phyloP scores from a whole-genome alignment of 768 basidiomycete genomes.

The Psilocybe cubensis region DNA sequence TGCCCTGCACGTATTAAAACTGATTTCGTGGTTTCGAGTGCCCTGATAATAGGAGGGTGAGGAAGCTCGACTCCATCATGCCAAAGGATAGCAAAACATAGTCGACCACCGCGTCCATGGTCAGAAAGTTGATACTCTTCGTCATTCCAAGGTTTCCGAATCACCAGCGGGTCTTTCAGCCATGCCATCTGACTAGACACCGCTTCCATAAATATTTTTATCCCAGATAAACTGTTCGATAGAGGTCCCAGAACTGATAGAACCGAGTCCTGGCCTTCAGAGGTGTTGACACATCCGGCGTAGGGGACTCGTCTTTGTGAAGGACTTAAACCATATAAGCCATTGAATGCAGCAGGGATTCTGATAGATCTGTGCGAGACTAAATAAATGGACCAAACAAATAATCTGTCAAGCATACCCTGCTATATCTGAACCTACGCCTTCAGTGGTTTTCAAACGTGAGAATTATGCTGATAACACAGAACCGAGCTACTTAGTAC shows the following conservation, averaged over 20 bases:
- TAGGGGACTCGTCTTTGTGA: conserved; percentile 75
- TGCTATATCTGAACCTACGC: conserved; percentile 83
- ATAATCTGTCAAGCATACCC: conserved; percentile 46
- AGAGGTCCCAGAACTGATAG: conserved; percentile 79
- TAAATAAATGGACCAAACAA: not conserved
- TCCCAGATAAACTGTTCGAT: conserved; percentile 54
- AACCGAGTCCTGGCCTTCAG: conserved; percentile 74
- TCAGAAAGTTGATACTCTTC: conserved; percentile 62
- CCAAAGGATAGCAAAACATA: conserved; percentile 69
- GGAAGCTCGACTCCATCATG: conserved; percentile 64
- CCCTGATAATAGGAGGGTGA: conserved; percentile 67
- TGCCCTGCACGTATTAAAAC: conserved; percentile 68
- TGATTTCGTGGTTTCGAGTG: conserved; percentile 54
- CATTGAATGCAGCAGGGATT: conserved; percentile 69
- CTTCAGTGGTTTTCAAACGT: conserved; percentile 33
- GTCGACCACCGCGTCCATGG: conserved; percentile 44
- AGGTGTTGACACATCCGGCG: conserved; percentile 61
- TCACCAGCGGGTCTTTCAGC: conserved; percentile 62
- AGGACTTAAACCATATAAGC: conserved; percentile 72
- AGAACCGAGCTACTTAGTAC: too few relatives aligned
- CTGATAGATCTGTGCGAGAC: conserved; percentile 58
- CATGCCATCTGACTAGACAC: conserved; percentile 66
- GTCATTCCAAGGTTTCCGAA: conserved; percentile 64
- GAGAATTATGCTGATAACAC: too few relatives aligned
- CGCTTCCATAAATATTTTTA: conserved; percentile 68